Evolutionary conservation across 2,329 filamentous ascomycete genomes (phyloP), one percentile per base, ranked within the genome.

Genomic region (Aaosphaeria arxii): DNA sequence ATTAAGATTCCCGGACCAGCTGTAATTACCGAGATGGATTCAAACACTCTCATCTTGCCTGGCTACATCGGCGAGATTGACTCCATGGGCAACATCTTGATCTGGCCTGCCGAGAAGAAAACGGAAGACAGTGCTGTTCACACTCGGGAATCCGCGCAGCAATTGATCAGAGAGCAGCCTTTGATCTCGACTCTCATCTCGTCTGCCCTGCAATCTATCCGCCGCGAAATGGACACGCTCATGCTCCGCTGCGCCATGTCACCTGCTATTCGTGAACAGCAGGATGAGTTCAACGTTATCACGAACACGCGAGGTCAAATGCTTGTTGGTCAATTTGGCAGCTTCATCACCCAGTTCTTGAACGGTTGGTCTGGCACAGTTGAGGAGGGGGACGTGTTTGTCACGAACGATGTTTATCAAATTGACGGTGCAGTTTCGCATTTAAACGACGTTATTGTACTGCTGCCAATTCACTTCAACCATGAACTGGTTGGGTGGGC

Each of bases 281-380:
- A 78, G 50, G 76, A 79, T 30, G 76, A 78, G 49, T 79, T 78
- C 61, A 79, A 79, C 31, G 75, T 78, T n/a, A 76, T 78, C 44
- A 78, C 76, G 4, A 75, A 77, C 39, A 63, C 66, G 1, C 59
- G 67, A 1, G 76, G 76, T 4, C 70, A 78, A 51, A 79, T 79
- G 75, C 67, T 79, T 0, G 76, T 76, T 5, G 76, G 76, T 0
- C 76, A 79, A 43, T 78, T 79, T 33, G 76, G 75, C 3, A 76
- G 73, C 50, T 78, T 78, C 52, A 77, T 78, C 50, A 68, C 68
- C 1, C 68, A 75, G 39, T 78, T 79, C 45, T 55, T 79, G n/a
- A 56, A 69, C 1, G 62, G 67, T 2, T 78, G 74, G 75, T 66
- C 69, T n/a, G 75, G 73, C 1, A 71, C 72, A 0, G 69, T 79